Base-by-base conservation (phyloP, 2,329 filamentous ascomycete genomes). In the Xylaria hypoxylon region DNA sequence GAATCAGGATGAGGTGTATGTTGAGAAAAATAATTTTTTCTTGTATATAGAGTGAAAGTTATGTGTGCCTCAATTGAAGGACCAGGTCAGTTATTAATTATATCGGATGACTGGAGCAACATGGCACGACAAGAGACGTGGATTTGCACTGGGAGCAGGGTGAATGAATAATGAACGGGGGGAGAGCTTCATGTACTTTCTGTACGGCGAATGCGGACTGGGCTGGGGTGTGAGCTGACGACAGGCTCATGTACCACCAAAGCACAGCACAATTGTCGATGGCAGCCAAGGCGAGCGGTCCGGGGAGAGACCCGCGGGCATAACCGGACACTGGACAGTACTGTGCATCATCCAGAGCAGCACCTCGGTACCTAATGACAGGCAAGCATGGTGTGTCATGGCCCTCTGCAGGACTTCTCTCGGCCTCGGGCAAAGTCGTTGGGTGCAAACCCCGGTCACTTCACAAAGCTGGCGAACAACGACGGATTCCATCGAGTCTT, bases 61-160 rank as follows among this genome's bases (percentile, higher is more conserved):
- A 51, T 56, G 52, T 50, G 28, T 64, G 52, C 45, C 48, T 68
- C 60, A 68, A 68, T 74, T 69, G 72, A 73, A 38, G 65, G 70
- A 63, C 69, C 70, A 68, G 64, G 65, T 72, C 71, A 70, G 71
- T 69, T 75, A 73, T 75, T 72, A 74, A 73, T 66, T 68, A 73
- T 62, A 57, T 35, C 53, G 64, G 62, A 62, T 55, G 61, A 75
- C 68, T 74, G 73, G 72, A 74, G 67, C 73, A 73, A 76, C 74
- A 75, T 76, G 74, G 74, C 74, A 73, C 68, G 66, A 75, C 61
- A 57, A 67, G 69, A 71, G 70, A 69, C 63, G 65, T 66, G 61
- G 64, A 58, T 38, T 38, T 51, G 44, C 17, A 56, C 55, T 38
- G 51, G 22, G 52, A 35, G 59, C 40, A 55, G 64, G 45, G 62